Base-by-base conservation (phyloP, 495 filamentous ascomycete species). In the Aspergillus nidulans region DNA sequence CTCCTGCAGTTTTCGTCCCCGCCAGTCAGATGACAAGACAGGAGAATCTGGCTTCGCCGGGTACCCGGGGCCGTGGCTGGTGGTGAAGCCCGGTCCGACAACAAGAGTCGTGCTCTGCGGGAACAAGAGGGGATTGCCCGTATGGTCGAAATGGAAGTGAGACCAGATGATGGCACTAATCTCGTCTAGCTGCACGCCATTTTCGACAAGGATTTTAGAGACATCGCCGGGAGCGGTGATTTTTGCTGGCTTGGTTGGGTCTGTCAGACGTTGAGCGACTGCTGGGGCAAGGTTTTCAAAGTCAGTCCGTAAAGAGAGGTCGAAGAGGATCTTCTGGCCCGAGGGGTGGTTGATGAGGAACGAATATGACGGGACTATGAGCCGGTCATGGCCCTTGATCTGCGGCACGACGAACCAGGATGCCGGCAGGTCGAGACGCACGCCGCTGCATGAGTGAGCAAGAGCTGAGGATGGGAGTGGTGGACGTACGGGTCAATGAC, bases 71-170 rank as follows among this genome's bases (percentile, higher is more conserved):
- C 76, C 49, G 21, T 77, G 55, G 3, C 39, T 28, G 0, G 69
- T 61, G 36, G 76, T 80, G 58, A 82, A 78, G 0, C 83, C 83
- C 0, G 78, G 79, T 0, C 85, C 85, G 21, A 85, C 76, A 15
- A 84, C 66, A 0, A 88, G 58, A 0, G 71, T 63, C 0, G 81
- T 81, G 21, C 60, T 69, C 0, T 74, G 28, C 0, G 72, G 76
- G 56, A 86, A 85, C 1, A 57, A 72, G 0, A 70, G 68, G 3
- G 76, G 71, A 48, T 86, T 75, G 10, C 83, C 85, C 8, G 70
- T 71, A 60, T 87, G 85, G 58, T 87, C 84, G 56, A 80, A 80
- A 61, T 88, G 85, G 48, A 66, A 64, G 55, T 85, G 52, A 63
- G 66, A 71, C 77, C 79, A 83, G 42, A 87, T 72, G 30, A 87